These are phyloP conservation scores for Metroxylon sagu DNA, from an alignment of 176 grass and related monocot genomes.

Conservation along the genomic window DNA sequence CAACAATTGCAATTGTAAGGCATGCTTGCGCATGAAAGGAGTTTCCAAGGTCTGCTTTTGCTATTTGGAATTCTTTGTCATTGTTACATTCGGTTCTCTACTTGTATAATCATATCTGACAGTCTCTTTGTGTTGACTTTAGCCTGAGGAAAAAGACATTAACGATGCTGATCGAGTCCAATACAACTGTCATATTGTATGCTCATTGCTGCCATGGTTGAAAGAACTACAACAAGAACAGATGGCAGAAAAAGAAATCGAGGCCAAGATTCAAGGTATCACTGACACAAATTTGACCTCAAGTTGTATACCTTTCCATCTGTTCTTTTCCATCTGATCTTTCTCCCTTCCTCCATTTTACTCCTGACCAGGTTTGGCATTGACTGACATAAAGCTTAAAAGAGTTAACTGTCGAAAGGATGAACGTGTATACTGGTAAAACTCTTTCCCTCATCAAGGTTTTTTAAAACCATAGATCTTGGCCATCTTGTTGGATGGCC, in stretches of 20 bases:
- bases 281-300: constrained; percentile 4
- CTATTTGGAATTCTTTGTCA: not conserved
- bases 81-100: not conserved
- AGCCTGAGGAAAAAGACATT: constrained; percentile 52
- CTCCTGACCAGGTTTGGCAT: constrained; percentile 22
- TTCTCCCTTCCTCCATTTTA: not conserved
- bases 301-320: not conserved
- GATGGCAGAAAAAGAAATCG: constrained; percentile 45
- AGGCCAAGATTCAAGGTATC: constrained; percentile 62
- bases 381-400: constrained; percentile 39
- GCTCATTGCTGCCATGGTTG: constrained; percentile 53
- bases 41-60: constrained; percentile 27
- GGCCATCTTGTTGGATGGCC: no score
- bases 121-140: constrained; percentile 2
- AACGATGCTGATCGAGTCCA: constrained; percentile 27
- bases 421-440: constrained; percentile 61
- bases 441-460: not conserved
- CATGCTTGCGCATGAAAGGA: constrained; percentile 40
- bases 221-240: constrained; percentile 47
- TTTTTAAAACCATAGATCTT: no score
- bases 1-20: constrained; percentile 74
- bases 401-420: constrained; percentile 29
- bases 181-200: constrained; percentile 33
- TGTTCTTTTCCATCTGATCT: not conserved
- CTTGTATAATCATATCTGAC: not conserved